These are phyloP conservation scores for Jacaranda copaia DNA, from an alignment of 257 asterid species.

Conservation along the genomic window DNA sequence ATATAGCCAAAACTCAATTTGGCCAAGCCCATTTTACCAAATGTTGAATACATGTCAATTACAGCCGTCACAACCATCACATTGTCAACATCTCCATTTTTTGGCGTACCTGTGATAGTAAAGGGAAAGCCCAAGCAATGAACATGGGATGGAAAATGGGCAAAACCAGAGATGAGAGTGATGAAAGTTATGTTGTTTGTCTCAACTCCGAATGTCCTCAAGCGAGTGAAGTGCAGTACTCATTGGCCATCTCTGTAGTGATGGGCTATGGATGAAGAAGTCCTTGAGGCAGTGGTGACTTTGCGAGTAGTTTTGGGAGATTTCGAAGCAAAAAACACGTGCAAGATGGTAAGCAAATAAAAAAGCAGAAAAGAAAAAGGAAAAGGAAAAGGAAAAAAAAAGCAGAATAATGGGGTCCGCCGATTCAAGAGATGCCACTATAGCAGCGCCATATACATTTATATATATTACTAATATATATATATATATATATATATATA, in stretches of 20 bases:
- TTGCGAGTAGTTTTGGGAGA: too few relatives aligned
- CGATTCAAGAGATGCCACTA: too few relatives aligned
- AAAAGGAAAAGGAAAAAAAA: too few relatives aligned
- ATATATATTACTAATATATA: too few relatives aligned
- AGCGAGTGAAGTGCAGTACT: conserved; percentile 48
- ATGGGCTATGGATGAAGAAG: conserved; percentile 68
- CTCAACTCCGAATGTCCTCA: conserved; percentile 62
- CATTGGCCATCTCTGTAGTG: conserved; percentile 74
- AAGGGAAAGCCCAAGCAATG: conserved; percentile 49
- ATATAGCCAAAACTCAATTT: conserved; percentile 61
- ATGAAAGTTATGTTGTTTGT: conserved; percentile 69
- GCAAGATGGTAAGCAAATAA: too few relatives aligned
- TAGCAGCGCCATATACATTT: too few relatives aligned
- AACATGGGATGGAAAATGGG: conserved; percentile 61
- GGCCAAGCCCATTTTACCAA: conserved; percentile 54
- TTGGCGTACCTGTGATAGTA: conserved; percentile 54
- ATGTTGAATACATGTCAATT: conserved; percentile 72
- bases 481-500: too few relatives aligned
- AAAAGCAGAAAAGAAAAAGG: too few relatives aligned
- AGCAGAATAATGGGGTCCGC: too few relatives aligned
- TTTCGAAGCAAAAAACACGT: too few relatives aligned
- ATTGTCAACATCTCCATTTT: conserved; percentile 58
- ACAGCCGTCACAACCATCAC: conserved; percentile 78
- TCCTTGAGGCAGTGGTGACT: conserved; percentile 60
- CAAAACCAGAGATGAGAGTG: conserved; percentile 71